Conservation (phyloP, 176 grass and related monocot genomes). For the Lolium perenne region DNA sequence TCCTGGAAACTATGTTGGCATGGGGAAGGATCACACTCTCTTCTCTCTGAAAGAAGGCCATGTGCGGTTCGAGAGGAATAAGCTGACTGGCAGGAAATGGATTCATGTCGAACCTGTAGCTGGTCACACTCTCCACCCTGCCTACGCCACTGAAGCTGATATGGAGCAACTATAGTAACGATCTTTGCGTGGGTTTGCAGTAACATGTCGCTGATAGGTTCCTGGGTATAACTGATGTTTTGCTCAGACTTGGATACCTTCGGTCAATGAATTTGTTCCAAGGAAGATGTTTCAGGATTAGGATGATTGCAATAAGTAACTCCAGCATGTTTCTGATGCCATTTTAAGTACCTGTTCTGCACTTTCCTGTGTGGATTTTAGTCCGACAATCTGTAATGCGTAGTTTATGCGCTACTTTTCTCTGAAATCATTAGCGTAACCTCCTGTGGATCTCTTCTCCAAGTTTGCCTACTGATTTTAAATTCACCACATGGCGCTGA, state of each 20-base stretch:
- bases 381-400: not conserved
- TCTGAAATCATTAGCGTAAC: not conserved
- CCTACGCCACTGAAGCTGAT: constrained; percentile 51
- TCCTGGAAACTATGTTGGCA: constrained; percentile 77
- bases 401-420: not conserved
- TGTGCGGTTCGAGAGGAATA: constrained; percentile 82
- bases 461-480: not conserved
- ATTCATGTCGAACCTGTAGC: constrained; percentile 74
- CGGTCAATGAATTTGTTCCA: not conserved
- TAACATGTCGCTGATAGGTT: not conserved
- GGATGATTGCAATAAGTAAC: not conserved
- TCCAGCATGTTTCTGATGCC: constrained; percentile 14
- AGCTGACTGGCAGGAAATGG: constrained; percentile 82
- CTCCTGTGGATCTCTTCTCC: not conserved
- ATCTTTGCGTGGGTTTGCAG: not conserved
- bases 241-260: not conserved
- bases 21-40: constrained; percentile 87
- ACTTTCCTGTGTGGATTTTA: not conserved
- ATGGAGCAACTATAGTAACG: constrained; percentile 6
- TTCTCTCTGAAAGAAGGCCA: constrained; percentile 83
- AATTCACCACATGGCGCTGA: not conserved
- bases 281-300: not conserved
- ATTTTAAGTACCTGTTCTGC: not conserved
- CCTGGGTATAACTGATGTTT: not conserved
- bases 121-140: constrained; percentile 73